Base-by-base conservation (phyloP, 2,329 filamentous ascomycete genomes). In the Epichloe sibirici region DNA sequence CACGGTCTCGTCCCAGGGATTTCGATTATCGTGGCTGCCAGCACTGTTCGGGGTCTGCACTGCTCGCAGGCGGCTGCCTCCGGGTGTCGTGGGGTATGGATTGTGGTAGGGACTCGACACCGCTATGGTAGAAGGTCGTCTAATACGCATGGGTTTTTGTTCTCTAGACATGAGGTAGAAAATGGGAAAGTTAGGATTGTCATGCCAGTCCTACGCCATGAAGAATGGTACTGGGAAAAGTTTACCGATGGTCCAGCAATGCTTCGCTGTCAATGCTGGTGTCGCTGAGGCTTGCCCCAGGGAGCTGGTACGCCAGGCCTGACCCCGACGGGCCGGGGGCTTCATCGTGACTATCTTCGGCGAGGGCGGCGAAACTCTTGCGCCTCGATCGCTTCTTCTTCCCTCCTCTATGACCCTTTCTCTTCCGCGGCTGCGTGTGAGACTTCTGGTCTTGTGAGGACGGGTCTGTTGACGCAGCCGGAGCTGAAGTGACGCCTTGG, bases 191-290 rank as follows among this genome's bases (percentile, higher is more conserved):
- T 39, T 37, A 45, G 34, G 2, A 9, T n/a, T 23, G 15, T 11
- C 11, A 23, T 37, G 39, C 38, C 39, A 43, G 6, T 31, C 31
- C 3, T 31, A 31, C 31, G 31, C 31, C 31, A 31, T 11, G 31
- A 9, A 31, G 31, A 31, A 31, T 31, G 31, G 31, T 31, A 11
- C 31, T 11, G 31, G 9, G 15, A 9, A 28, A 12, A 5, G 7
- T 71, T 56, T 70, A 86, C 82, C 89, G 81, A 68, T 97, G 91
- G 68, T 97, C 91, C 17, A 97, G 73, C 59, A 97, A 72, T 7
- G 81, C 84, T 64, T 95, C 85, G 66, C 90, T 96, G 59, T 96
- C 91, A 57, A 97, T 73, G 66, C 91, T 97, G 1, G 87, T 90
- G 61, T 78, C 83, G 70, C 91, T 97, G 57, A 83, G 64, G 64